phyloP scores from a whole-genome alignment of 169 alveolate species.

The Eimeria sp. region DNA sequence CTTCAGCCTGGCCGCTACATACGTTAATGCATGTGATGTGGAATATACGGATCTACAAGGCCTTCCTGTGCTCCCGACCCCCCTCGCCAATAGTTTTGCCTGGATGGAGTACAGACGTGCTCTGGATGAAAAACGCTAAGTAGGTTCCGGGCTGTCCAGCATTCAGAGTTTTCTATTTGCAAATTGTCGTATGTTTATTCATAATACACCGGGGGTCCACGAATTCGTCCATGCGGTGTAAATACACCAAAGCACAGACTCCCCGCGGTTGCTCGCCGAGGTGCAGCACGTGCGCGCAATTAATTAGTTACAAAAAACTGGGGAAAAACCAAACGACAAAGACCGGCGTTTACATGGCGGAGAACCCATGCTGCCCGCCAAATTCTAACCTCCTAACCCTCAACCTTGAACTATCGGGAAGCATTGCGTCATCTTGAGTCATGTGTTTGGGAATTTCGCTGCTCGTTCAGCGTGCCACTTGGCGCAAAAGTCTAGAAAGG shows the following conservation, averaged over 20 bases:
- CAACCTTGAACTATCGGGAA: not conserved
- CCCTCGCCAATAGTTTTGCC: too few species aligned
- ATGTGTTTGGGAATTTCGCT: not conserved
- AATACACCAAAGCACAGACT: not conserved
- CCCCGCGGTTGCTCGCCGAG: not conserved
- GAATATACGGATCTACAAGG: too few species aligned
- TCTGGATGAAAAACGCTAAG: too few species aligned
- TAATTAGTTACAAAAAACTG: not conserved
- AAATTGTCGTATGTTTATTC: too few species aligned
- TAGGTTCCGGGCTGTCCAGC: too few species aligned
- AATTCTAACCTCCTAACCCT: not conserved
- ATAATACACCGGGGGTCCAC: too few species aligned
- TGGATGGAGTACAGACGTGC: too few species aligned
- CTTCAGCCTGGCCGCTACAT: too few species aligned
- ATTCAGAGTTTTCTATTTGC: too few species aligned
- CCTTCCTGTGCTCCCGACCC: too few species aligned
- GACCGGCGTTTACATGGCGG: not conserved
- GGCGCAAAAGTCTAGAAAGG: not conserved
- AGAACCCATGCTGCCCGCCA: not conserved
- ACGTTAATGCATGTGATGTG: too few species aligned
- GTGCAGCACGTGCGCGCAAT: too few species aligned
- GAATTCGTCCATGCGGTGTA: not conserved
- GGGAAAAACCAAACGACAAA: not conserved
- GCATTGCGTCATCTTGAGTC: not conserved
- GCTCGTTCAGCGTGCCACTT: constrained; percentile 16